Percentiles rank a stretch among this genome's conserved stretches.
phyloP scores from a whole-genome alignment of 768 basidiomycete genomes.

The Tricholoma bakamatsutake region DNA sequence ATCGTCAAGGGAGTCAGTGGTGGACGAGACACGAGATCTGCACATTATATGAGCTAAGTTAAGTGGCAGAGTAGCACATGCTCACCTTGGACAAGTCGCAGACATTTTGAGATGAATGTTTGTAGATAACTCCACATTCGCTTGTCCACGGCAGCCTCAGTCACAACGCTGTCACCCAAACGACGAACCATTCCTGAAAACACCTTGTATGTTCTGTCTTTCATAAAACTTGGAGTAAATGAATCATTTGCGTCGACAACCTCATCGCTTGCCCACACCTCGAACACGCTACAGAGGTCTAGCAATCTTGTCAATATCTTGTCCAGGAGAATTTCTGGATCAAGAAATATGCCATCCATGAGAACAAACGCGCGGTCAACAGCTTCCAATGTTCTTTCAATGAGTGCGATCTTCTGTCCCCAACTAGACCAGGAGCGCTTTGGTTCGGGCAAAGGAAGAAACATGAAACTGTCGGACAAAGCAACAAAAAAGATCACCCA shows the following conservation, averaged over 20 bases:
- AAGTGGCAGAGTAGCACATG: conserved; percentile 4
- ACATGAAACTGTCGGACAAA: conserved; percentile 50
- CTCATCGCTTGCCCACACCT: conserved; percentile 52
- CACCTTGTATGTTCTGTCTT: conserved; percentile 38
- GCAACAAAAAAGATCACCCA: conserved; percentile 49
- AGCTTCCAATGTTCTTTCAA: conserved; percentile 48
- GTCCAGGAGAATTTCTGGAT: conserved; percentile 38
- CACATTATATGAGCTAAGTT: background rate
- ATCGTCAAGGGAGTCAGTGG: conserved; percentile 31
- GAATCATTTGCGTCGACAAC: conserved; percentile 26
- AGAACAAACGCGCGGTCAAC: conserved; percentile 44
- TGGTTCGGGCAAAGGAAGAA: conserved; percentile 44
- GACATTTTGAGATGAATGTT: conserved; percentile 33
- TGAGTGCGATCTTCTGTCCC: conserved; percentile 52
- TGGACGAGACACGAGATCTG: conserved; percentile 30
- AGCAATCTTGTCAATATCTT: conserved; percentile 47
- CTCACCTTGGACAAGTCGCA: conserved; percentile 38
- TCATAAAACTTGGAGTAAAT: conserved; percentile 43
- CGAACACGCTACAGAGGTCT: conserved; percentile 48
- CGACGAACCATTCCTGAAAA: conserved; percentile 40
- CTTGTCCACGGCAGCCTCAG: conserved; percentile 22
- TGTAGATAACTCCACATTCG: conserved; percentile 39
- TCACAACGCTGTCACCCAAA: conserved; percentile 33
- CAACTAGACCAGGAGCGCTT: conserved; percentile 44
- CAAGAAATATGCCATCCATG: conserved; percentile 45